Conservation (phyloP, 345 rosid species). For the Moricandia arvensis region DNA sequence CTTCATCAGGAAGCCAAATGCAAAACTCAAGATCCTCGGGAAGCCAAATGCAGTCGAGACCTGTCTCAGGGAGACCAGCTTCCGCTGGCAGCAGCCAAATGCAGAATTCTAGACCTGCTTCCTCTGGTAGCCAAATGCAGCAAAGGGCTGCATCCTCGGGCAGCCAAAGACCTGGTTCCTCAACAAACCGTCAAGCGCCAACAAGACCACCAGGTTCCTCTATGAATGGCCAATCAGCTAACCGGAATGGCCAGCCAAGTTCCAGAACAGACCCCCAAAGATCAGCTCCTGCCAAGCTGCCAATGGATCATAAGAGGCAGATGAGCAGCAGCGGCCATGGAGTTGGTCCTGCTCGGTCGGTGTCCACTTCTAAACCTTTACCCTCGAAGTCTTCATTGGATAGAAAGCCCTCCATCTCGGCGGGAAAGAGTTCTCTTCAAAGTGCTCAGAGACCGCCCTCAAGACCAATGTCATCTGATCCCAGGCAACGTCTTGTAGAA, state of each 20-base stretch:
- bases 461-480: slow-evolving; percentile 45
- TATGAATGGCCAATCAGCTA: slow-evolving; percentile 40
- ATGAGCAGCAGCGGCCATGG: slow-evolving; percentile 43
- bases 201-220: slow-evolving; percentile 26
- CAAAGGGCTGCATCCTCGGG: slow-evolving; percentile 18
- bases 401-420: slow-evolving; percentile 43
- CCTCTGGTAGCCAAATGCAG: slow-evolving; percentile 29
- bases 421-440: slow-evolving; percentile 40
- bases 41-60: slow-evolving; percentile 36
- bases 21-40: slow-evolving; percentile 24
- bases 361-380: slow-evolving; percentile 37
- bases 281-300: slow-evolving; percentile 42
- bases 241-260: slow-evolving; percentile 41
- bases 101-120: slow-evolving; percentile 16
- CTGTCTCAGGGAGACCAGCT: slow-evolving; percentile 20
- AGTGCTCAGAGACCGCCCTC: slow-evolving; percentile 42
- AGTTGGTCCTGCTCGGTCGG: slow-evolving; percentile 61
- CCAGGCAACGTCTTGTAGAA: slow-evolving; percentile 49
- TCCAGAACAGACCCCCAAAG: slow-evolving; percentile 43
- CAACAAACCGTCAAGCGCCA: slow-evolving; percentile 29
- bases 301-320: slow-evolving; percentile 54
- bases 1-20: too few relatives aligned
- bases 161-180: slow-evolving; percentile 29
- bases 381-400: slow-evolving; percentile 42
- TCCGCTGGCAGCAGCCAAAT: slow-evolving; percentile 17